Base-by-base conservation (phyloP, 306 rosid genomes). In the Echinosophora koreensis region DNA sequence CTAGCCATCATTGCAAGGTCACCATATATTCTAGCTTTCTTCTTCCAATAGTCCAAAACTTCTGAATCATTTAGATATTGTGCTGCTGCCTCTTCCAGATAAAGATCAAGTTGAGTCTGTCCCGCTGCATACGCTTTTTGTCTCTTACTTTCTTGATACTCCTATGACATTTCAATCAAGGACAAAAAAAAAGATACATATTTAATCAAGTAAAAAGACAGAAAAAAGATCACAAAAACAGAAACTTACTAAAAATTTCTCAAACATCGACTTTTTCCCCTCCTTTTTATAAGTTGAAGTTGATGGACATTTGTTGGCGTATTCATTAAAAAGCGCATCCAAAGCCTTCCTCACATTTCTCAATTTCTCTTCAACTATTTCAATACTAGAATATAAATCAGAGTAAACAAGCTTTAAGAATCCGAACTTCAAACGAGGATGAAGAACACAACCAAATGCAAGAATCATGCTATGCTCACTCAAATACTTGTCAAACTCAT, bases 391-490 rank as follows among this genome's bases (percentile, higher is more conserved):
- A 35, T 3, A 22, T 17, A 37, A 34, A 35, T 0, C 13, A 8
- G 14, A 4, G 54, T 49, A 63, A 6, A 11, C 4, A 50, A 0
- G 8, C 64, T 75, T 38, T 71, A 75, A 62, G 15, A 0, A 1
- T 49, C 3, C 5, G 2, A 75, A 35, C 71, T 75, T 63, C 64
- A 12, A 13, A 35, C 10, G 2, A 34, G 79, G 79, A 62, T 62
- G 11, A 49, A 74, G 69, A 62, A 49, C 52, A 34, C 8, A 11
- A 13, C 27, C 28, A 74, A 61, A 62, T 50, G 80, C 50, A 17
- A 74, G 64, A 75, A 75, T 50, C 80, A 75, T 75, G 80, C 64
- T 49, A 35, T 75, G 66, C 69, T 75, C 54, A 35, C 80, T 63
- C 39, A 63, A 37, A 63, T 17, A 37, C 52, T 62, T 75, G 15